Evolutionary conservation across 2,329 filamentous ascomycete species (phyloP).

Genomic region (Penicillium sp.): DNA sequence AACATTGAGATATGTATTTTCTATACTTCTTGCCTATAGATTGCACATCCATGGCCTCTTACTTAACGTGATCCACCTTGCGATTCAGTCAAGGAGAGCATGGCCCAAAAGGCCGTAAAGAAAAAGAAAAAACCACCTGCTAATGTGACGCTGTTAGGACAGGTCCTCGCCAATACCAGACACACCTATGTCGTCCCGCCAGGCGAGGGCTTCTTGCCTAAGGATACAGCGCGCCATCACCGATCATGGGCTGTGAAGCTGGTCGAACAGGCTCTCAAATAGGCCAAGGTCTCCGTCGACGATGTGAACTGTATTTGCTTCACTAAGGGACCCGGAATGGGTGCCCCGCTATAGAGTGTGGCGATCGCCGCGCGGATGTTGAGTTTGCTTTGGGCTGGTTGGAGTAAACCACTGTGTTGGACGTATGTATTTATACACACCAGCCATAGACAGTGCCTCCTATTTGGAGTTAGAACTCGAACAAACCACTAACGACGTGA

Average conservation of each 20-base stretch:
- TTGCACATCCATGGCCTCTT: too few relatives aligned
- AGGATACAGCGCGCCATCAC: slow-evolving; percentile 93
- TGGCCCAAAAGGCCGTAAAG: too few relatives aligned
- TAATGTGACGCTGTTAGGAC: too few relatives aligned
- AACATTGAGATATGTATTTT: too few relatives aligned
- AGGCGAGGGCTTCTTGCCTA: slow-evolving; percentile 90
- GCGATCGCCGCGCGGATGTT: slow-evolving; percentile 82
- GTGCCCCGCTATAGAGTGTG: slow-evolving; percentile 81
- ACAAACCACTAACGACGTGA: slow-evolving; percentile 1
- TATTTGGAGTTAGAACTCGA: neutral
- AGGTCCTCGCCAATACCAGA: slow-evolving; percentile 85
- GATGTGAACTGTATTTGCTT: slow-evolving; percentile 93
- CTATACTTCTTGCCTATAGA: too few relatives aligned
- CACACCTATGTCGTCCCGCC: slow-evolving; percentile 92
- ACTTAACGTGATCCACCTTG: too few relatives aligned
- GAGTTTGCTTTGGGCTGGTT: slow-evolving; percentile 81
- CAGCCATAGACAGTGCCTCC: neutral
- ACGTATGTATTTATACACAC: slow-evolving; percentile 46
- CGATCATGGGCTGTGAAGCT: slow-evolving; percentile 77
- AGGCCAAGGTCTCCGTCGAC: slow-evolving; percentile 59
- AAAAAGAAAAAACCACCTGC: too few relatives aligned
- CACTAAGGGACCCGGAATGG: slow-evolving; percentile 95
- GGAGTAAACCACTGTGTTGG: slow-evolving; percentile 98
- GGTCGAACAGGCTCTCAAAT: slow-evolving; percentile 73
- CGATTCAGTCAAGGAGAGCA: too few relatives aligned